phyloP scores from a whole-genome alignment of 352 stramenopile genomes.

The Globisporangium cystogenes region DNA sequence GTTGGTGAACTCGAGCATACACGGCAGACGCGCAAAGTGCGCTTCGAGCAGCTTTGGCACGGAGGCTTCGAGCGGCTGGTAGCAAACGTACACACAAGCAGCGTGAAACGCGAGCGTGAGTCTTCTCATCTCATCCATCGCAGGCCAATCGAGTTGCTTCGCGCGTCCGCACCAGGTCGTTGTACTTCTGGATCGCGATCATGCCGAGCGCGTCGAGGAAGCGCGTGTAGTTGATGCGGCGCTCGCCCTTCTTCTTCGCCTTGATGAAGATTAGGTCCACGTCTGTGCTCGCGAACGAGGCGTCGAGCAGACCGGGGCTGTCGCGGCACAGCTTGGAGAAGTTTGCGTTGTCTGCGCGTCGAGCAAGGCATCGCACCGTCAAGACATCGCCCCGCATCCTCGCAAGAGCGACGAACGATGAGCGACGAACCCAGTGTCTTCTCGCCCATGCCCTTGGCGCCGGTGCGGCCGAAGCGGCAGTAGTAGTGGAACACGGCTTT shows the following conservation, averaged over 20 bases:
- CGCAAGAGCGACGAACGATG: neutral
- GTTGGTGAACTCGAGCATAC: slow-evolving; percentile 57
- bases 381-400: too few relatives aligned
- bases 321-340: slow-evolving; percentile 85
- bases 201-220: slow-evolving; percentile 84
- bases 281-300: slow-evolving; percentile 60
- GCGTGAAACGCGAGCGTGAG: slow-evolving; percentile 1
- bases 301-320: slow-evolving; percentile 54
- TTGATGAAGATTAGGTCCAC: slow-evolving; percentile 88
- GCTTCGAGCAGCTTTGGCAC: slow-evolving; percentile 60
- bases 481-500: slow-evolving; percentile 85
- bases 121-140: neutral
- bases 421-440: slow-evolving; percentile 50
- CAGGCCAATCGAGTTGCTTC: too few relatives aligned
- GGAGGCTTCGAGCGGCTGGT: slow-evolving; percentile 46
- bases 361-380: too few relatives aligned
- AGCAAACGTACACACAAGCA: neutral
- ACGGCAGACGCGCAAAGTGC: slow-evolving; percentile 58
- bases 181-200: slow-evolving; percentile 81
- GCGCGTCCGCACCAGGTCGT: slow-evolving; percentile 39
- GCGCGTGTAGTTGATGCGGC: slow-evolving; percentile 76
- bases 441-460: slow-evolving; percentile 50
- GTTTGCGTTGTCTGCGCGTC: slow-evolving; percentile 62
- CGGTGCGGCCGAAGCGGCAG: slow-evolving; percentile 76
- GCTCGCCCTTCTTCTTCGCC: slow-evolving; percentile 79